A percentile compares a stretch with the other conserved stretches of the same genome.
phyloP scores from a whole-genome alignment of 1,284 basidiomycete species.

The Pseudozyma sp. region DNA sequence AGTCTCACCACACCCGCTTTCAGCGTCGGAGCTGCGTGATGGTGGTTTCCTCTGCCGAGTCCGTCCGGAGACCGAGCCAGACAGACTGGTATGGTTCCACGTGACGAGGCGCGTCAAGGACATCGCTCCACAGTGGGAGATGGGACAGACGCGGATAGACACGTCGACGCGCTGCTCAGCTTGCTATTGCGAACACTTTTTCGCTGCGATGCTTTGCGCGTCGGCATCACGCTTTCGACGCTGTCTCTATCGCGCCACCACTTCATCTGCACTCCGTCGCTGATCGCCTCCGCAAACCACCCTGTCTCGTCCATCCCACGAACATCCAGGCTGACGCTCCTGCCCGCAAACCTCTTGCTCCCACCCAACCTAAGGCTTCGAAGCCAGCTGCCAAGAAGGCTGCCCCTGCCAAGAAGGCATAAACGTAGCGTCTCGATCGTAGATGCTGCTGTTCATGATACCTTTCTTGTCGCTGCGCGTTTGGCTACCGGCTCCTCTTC shows the following conservation, averaged over 20 bases:
- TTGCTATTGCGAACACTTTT: not conserved
- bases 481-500: constrained; percentile 6
- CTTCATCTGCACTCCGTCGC: constrained; percentile 29
- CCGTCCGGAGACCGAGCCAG: not conserved
- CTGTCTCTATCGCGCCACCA: not conserved
- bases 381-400: constrained; percentile 68
- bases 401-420: constrained; percentile 58
- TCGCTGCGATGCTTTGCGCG: not conserved
- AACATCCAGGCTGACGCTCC: constrained; percentile 51
- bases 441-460: constrained; percentile 1
- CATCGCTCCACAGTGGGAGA: not conserved
- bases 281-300: constrained; percentile 20
- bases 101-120: constrained; percentile 6
- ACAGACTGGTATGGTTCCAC: not conserved
- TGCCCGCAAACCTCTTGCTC: constrained; percentile 50
- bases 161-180: too few species aligned
- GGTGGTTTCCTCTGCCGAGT: not conserved
- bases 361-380: constrained; percentile 54
- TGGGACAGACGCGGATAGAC: not conserved
- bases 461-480: constrained; percentile 20
- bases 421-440: constrained; percentile 9
- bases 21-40: constrained; percentile 16
- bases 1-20: constrained; percentile 17
- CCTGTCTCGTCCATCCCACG: constrained; percentile 21
- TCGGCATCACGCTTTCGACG: constrained; percentile 2